Base-by-base conservation (phyloP, 371 early-diverging fungal genomes). In the Thermomucor indicae-seudaticae region DNA sequence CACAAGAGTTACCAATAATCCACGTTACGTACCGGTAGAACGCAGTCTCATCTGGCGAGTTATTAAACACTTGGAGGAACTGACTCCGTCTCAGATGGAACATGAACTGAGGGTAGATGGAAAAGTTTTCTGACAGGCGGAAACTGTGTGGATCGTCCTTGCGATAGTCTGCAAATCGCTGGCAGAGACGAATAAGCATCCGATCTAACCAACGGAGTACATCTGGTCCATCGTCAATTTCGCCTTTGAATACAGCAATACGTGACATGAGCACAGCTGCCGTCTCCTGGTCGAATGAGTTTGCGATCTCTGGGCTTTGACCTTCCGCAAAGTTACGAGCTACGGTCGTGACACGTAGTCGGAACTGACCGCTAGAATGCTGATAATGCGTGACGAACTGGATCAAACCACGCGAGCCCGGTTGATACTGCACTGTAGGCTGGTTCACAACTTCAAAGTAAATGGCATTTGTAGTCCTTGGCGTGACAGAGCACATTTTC, bases 81-180 rank as follows among this genome's bases (percentile, higher is more conserved):
- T 98, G 97, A 56, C 89, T 89, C 40, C 99, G 81, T 53, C 99
- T 82, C 54, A 99, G 78, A 62, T 99, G 98, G 86, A 97, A 99
- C 97, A 99, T 99, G 67, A 99, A 99, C 72, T 99, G 99, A 23
- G 99, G 99, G 70, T 97, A 99, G 60, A 97, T 97, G 2, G 93
- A 88, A 67, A 99, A 99, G 71, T 92, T 93, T 39, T 89, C 89
- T 0, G 90, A 80, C 30, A 99, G 78, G n/a, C 89, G 83, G 82
- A 99, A 92, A 22, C 92, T 90, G 25, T 80, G 78, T 10, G 97
- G 94, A 56, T 97, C 98, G 43, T 98, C 99, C 70, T 94, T 96
- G 28, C 93, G 84, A 67, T 91, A 99, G 46, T 92, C 94, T 6
- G 95, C 99, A 73, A 95, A 97, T 57, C 90, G 88, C 71, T 96